These are phyloP conservation scores for Rachicladosporium sp. DNA, from an alignment of 2,329 filamentous ascomycete genomes.

Conservation along the genomic window DNA sequence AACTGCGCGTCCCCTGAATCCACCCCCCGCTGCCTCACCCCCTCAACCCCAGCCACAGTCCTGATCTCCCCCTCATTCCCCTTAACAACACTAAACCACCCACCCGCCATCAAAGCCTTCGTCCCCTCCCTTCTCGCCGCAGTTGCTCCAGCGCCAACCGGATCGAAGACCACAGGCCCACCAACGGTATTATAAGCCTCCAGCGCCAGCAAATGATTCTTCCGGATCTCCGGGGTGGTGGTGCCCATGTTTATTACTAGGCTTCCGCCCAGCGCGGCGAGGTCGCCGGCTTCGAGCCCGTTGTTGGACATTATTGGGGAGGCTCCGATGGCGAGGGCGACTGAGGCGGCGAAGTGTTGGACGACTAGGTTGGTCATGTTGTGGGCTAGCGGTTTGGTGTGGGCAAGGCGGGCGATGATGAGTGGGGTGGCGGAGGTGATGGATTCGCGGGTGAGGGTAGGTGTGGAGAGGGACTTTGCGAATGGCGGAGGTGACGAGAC, in stretches of 20 bases:
- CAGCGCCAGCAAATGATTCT: constrained; percentile 62
- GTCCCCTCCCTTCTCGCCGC: constrained; percentile 58
- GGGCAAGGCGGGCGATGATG: constrained; percentile 47
- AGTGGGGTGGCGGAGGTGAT: constrained; percentile 17
- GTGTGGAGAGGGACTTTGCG: constrained; percentile 15
- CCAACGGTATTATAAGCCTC: constrained; percentile 67
- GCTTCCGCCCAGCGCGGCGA: constrained; percentile 63
- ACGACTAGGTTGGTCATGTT: constrained; percentile 98
- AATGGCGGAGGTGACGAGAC: constrained; percentile 35
- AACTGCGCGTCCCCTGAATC: constrained; percentile 55
- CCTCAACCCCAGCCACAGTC: constrained; percentile 50
- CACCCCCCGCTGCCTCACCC: constrained; percentile 61
- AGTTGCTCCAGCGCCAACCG: constrained; percentile 82
- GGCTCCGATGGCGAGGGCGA: constrained; percentile 70
- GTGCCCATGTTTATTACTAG: constrained; percentile 95
- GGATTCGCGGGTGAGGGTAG: constrained; percentile 18
- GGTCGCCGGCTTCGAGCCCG: constrained; percentile 66
- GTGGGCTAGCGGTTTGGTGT: constrained; percentile 63
- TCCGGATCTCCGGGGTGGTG: constrained; percentile 60
- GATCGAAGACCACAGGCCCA: constrained; percentile 72
- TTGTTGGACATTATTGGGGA: constrained; percentile 93
- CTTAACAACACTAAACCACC: constrained; percentile 81
- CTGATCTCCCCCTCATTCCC: constrained; percentile 85
- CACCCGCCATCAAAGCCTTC: constrained; percentile 55
- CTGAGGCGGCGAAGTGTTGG: constrained; percentile 87